phyloP scores from a whole-genome alignment of 2,329 filamentous ascomycete species.

The Claviceps sp. region DNA sequence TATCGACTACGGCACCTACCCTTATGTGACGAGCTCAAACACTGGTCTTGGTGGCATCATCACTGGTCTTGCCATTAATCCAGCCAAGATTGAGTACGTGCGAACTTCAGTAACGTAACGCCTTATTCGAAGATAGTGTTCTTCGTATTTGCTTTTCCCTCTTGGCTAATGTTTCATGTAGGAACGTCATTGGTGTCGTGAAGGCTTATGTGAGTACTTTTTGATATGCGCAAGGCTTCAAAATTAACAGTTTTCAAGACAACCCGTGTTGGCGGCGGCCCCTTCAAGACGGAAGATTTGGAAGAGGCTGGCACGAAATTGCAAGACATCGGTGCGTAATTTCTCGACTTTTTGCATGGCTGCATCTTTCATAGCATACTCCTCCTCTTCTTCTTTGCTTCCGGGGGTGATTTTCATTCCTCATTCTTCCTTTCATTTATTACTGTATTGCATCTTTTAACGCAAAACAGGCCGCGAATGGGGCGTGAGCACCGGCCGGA shows the following conservation, averaged over 20 bases:
- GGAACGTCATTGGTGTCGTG: background rate
- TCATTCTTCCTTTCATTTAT: background rate
- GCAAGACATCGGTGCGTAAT: constrained; percentile 4
- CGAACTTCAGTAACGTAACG: too few relatives aligned
- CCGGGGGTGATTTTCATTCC: too few relatives aligned
- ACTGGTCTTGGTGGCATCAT: constrained; percentile 15
- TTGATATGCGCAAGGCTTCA: background rate
- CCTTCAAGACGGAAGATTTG: constrained; percentile 9
- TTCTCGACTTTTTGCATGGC: background rate
- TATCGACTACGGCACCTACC: constrained; percentile 36
- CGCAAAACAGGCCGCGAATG: constrained; percentile 5
- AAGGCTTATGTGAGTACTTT: background rate
- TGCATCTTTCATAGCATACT: background rate
- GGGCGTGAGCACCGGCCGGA: constrained; percentile 9
- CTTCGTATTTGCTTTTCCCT: too few relatives aligned
- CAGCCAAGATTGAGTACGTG: constrained; percentile 36
- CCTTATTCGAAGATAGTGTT: too few relatives aligned
- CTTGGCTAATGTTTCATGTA: background rate
- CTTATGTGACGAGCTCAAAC: constrained; percentile 14
- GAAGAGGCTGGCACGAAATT: constrained; percentile 7
- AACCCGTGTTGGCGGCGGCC: constrained; percentile 7
- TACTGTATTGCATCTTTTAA: background rate
- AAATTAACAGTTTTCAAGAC: constrained; percentile 3
- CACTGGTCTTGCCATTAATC: constrained; percentile 23
- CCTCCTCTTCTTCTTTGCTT: background rate